A percentile compares a stretch with the other conserved stretches of the same genome.
phyloP scores from a whole-genome alignment of 257 asterid genomes.

The Fraxinus anomala region DNA sequence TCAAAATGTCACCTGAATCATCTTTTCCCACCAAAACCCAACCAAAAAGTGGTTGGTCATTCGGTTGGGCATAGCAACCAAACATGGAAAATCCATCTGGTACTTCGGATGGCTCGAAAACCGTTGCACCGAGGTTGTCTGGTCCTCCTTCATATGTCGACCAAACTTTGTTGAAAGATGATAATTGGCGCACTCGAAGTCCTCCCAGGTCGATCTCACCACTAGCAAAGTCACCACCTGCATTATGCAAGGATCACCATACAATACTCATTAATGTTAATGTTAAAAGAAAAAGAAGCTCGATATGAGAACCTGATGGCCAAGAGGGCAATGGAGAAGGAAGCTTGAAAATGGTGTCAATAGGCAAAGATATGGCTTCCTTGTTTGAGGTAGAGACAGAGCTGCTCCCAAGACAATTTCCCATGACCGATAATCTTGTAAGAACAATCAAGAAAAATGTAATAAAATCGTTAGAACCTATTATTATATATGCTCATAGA shows the following conservation, averaged over 20 bases:
- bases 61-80: conserved; percentile 74
- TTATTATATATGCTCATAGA: no score
- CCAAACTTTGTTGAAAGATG: conserved; percentile 61
- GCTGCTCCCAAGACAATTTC: conserved; percentile 27
- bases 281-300: not conserved
- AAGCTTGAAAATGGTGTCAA: conserved; percentile 61
- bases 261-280: no score
- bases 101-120: conserved; percentile 66
- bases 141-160: conserved; percentile 49
- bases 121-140: conserved; percentile 63
- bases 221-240: conserved; percentile 62
- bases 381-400: conserved; percentile 19
- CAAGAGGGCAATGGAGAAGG: conserved; percentile 68
- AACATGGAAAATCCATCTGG: conserved; percentile 90
- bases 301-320: conserved; percentile 52
- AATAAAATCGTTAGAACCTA: not conserved
- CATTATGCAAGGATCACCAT: not conserved
- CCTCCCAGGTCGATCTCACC: conserved; percentile 83
- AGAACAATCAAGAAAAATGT: conserved; percentile 14
- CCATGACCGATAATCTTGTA: conserved; percentile 36
- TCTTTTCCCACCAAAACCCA: conserved; percentile 76
- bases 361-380: conserved; percentile 40
- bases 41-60: conserved; percentile 65
- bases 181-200: conserved; percentile 50
- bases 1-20: conserved; percentile 30